Base-by-base conservation (phyloP, 2,329 filamentous ascomycete species). In the Botrytis pseudocinerea region DNA sequence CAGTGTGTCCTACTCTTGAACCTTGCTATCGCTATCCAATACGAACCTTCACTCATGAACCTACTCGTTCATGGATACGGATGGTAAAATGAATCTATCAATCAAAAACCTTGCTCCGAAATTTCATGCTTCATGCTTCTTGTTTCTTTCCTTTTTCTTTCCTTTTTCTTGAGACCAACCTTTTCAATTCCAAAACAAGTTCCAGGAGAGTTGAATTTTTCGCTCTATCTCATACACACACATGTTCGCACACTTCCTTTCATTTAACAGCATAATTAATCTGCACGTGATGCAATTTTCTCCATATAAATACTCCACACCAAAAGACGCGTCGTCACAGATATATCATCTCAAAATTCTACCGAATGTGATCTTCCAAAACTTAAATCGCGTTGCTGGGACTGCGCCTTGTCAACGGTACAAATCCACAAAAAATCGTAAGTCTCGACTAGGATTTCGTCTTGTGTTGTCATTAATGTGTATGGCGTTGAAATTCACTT, bases 361-460 rank as follows among this genome's bases (percentile, higher is more conserved):
- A 62, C 69, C 38, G 42, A 64, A 38, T 40, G 28, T 51, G 57
- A 62, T 63, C 42, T 63, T 46, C 35, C 46, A 51, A 38, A 70
- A 40, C 59, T 35, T 70, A 48, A 51, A 51, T 70, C 66, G 42
- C 25, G 18, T 42, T 71, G 18, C 69, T 54, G 28, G 69, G 69
- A 71, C 69, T 71, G 69, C 69, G 69, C 69, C 69, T 65, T 65
- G 69, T 54, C 44, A 71, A 16, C 32, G 57, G n/a, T 32, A 57
- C 60, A 28, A 64, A n/a, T 71, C 69, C 69, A 71, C 69, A 57
- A 65, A 71, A 61, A 62, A 64, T 40, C 25, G 16, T 40, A 70
- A 63, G 46, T 71, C 69, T 38, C 12, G 46, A 38, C 46, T 28
- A 40, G 46, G 61, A 44, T 57, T 25, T 44, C 46, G 8, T 66